These are phyloP conservation scores for Trichocladium antarcticum DNA, from an alignment of 495 filamentous ascomycete species.

Conservation along the genomic window DNA sequence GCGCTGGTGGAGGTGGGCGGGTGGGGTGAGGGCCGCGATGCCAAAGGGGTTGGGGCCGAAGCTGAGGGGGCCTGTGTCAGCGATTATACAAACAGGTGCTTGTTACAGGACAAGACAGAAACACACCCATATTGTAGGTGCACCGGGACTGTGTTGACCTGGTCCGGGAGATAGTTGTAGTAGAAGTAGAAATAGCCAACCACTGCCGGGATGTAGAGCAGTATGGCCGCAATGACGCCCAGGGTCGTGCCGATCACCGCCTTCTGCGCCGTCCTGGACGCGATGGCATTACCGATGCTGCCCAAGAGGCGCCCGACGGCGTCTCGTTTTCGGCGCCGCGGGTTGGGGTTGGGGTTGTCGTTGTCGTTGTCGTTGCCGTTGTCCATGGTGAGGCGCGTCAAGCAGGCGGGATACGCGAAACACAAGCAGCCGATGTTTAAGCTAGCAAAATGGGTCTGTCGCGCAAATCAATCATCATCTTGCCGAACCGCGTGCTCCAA, in stretches of 20 bases:
- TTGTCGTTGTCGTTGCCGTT: no score
- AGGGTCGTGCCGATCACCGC: conserved; percentile 58
- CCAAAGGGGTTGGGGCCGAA: conserved; percentile 44
- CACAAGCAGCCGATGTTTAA: background rate
- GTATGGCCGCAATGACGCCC: conserved; percentile 44
- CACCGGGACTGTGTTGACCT: conserved; percentile 50
- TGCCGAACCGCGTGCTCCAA: background rate
- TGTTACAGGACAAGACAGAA: background rate
- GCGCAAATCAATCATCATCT: no score
- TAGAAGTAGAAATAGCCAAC: conserved; percentile 71
- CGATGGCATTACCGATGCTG: no score
- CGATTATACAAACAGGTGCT: background rate
- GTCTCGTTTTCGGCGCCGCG: no score
- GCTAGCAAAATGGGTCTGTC: no score
- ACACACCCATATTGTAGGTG: conserved; percentile 73
- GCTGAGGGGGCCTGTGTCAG: conserved; percentile 13
- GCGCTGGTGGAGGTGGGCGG: conserved; percentile 34
- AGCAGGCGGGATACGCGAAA: background rate
- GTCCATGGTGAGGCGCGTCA: no score
- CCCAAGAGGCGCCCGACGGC: no score
- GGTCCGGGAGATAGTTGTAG: conserved; percentile 65
- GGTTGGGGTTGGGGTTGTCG: no score
- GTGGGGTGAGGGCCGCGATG: conserved; percentile 30
- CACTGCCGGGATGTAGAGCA: conserved; percentile 52
- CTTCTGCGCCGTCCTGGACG: background rate